Evolutionary conservation across 2,329 filamentous ascomycete species (phyloP).

Genomic region (Pleoardoris graminearum): DNA sequence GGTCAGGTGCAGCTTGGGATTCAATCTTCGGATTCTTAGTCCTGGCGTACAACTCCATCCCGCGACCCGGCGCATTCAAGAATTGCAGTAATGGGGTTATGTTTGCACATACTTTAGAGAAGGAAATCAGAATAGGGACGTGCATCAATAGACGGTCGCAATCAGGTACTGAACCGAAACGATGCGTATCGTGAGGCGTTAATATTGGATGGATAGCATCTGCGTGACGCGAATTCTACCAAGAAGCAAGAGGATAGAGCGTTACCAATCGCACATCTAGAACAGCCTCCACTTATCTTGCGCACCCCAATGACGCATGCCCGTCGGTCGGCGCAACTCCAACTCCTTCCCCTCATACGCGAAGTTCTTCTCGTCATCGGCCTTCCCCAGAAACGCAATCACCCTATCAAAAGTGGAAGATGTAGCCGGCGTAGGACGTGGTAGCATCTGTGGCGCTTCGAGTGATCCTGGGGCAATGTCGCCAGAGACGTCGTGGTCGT

Average conservation of each 20-base stretch:
- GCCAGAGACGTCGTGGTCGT: slow-evolving; percentile 35
- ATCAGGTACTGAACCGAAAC: no score
- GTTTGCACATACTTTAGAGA: no score
- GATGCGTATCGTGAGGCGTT: background rate
- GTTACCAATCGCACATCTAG: background rate
- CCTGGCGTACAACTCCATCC: no score
- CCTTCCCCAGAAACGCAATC: slow-evolving; percentile 27
- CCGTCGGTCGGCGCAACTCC: slow-evolving; percentile 36
- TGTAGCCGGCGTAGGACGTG: slow-evolving; percentile 22
- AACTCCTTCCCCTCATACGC: slow-evolving; percentile 43
- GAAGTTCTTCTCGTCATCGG: slow-evolving; percentile 25
- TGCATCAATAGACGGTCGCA: no score
- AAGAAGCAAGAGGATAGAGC: background rate
- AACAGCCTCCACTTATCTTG: slow-evolving; percentile 15
- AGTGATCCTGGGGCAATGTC: slow-evolving; percentile 42
- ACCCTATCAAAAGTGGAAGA: slow-evolving; percentile 26
- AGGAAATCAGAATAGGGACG: no score
- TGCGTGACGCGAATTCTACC: background rate
- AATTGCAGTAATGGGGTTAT: no score
- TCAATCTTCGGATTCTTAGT: no score
- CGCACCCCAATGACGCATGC: slow-evolving; percentile 37
- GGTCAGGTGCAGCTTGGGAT: no score
- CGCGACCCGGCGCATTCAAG: no score
- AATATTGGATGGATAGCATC: background rate
- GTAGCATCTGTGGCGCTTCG: slow-evolving; percentile 39